Percentiles rank a stretch among this genome's conserved stretches.
Evolutionary conservation across 306 rosid species (phyloP).

Genomic region (Hippophae gyantsensis): DNA sequence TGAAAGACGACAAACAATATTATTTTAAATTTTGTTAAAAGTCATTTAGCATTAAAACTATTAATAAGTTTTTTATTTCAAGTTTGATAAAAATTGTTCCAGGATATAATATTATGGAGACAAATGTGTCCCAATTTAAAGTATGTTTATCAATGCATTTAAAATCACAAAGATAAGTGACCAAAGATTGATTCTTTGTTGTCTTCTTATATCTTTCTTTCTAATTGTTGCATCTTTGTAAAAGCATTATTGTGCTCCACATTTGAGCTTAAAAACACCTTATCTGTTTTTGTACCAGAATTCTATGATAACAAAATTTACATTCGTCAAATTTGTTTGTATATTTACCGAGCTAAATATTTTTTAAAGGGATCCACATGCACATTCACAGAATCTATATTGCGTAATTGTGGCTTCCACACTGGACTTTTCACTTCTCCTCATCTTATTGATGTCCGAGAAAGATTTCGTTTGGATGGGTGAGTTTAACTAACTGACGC

Average conservation of each 20-base stretch:
- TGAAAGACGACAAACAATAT: too few relatives aligned
- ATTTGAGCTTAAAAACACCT: too few relatives aligned
- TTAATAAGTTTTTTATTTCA: too few relatives aligned
- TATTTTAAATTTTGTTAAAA: too few relatives aligned
- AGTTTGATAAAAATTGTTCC: too few relatives aligned
- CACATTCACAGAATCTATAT: slow-evolving; percentile 51
- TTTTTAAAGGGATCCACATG: slow-evolving; percentile 51
- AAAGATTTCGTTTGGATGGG: slow-evolving; percentile 67
- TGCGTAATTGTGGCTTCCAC: slow-evolving; percentile 47
- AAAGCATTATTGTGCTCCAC: not conserved
- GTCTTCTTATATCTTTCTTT: too few relatives aligned
- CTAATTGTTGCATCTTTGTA: not conserved
- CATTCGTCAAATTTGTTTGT: slow-evolving; percentile 7
- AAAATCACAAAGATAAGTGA: too few relatives aligned
- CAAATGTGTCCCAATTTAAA: too few relatives aligned
- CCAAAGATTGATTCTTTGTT: too few relatives aligned
- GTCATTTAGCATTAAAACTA: too few relatives aligned
- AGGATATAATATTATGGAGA: too few relatives aligned
- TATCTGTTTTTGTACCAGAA: not conserved
- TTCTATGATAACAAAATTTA: not conserved
- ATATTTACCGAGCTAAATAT: slow-evolving; percentile 12
- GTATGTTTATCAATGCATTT: too few relatives aligned
- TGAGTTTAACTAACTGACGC: slow-evolving; percentile 24
- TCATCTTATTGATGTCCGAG: slow-evolving; percentile 64
- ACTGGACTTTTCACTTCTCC: slow-evolving; percentile 67